These are phyloP conservation scores for Tarenaya hassleriana DNA, from an alignment of 345 rosid species.

Conservation along the genomic window DNA sequence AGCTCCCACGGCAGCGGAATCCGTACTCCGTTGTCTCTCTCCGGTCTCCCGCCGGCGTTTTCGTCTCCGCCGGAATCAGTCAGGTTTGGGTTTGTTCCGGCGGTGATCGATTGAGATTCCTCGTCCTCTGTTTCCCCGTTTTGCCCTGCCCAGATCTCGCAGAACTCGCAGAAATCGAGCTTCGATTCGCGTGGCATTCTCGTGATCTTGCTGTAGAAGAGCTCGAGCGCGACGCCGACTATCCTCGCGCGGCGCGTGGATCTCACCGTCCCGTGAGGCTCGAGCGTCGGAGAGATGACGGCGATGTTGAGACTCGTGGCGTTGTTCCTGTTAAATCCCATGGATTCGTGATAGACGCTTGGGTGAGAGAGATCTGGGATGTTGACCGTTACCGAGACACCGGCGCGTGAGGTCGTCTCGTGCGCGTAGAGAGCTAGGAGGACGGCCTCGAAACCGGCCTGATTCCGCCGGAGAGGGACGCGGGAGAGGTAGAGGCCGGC, in stretches of 20 bases:
- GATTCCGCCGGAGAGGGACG: conserved; percentile 46
- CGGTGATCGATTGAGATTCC: not conserved
- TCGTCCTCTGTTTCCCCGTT: conserved; percentile 28
- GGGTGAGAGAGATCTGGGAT: conserved; percentile 70
- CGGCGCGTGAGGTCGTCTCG: conserved; percentile 54
- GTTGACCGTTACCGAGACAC: conserved; percentile 57
- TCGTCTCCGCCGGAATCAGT: conserved; percentile 13
- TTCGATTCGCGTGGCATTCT: conserved; percentile 54
- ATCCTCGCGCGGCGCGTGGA: conserved; percentile 67
- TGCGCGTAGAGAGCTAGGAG: conserved; percentile 71
- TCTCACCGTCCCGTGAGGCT: conserved; percentile 72
- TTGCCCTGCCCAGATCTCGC: conserved; percentile 55
- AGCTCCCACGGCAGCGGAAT: conserved; percentile 75
- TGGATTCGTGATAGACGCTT: conserved; percentile 67
- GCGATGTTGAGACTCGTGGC: conserved; percentile 57
- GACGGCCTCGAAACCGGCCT: conserved; percentile 83
- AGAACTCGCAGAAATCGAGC: conserved; percentile 64
- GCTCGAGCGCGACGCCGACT: conserved; percentile 68
- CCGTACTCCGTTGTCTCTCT: conserved; percentile 27
- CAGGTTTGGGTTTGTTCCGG: conserved; percentile 13
- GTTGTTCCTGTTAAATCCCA: conserved; percentile 27
- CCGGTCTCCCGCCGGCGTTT: conserved; percentile 11
- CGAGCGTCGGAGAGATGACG: conserved; percentile 55
- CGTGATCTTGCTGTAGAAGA: conserved; percentile 51
- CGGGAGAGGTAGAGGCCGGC: conserved; percentile 80